phyloP scores from a whole-genome alignment of 352 stramenopile species.

The Phytophthora pisi region DNA sequence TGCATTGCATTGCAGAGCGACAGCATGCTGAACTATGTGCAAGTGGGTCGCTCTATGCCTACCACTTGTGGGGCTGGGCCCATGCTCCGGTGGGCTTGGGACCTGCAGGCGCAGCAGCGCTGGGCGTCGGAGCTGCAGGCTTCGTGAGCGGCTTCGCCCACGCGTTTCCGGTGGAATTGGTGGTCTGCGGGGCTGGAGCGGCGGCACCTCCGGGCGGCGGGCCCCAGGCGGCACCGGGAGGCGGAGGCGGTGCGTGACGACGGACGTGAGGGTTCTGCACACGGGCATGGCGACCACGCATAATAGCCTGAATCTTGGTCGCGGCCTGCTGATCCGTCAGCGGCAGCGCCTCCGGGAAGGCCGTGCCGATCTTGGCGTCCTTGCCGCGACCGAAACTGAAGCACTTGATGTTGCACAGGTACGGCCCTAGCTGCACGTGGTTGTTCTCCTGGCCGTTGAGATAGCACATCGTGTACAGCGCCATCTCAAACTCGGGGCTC shows the following conservation, averaged over 20 bases:
- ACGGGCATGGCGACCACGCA: slow-evolving; percentile 55
- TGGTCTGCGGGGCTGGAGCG: slow-evolving; percentile 19
- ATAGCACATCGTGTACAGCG: slow-evolving; percentile 97
- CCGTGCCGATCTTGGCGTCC: slow-evolving; percentile 80
- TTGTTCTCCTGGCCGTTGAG: slow-evolving; percentile 91
- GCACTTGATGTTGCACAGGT: slow-evolving; percentile 92
- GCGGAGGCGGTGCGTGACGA: slow-evolving; percentile 38
- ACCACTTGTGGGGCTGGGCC: slow-evolving; percentile 73
- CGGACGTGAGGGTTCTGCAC: slow-evolving; percentile 35
- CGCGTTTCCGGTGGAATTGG: slow-evolving; percentile 31
- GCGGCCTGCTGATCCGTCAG: slow-evolving; percentile 76
- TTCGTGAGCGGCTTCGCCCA: slow-evolving; percentile 39
- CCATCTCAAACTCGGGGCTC: slow-evolving; percentile 96
- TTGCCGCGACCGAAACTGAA: slow-evolving; percentile 80
- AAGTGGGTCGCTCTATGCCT: slow-evolving; percentile 7
- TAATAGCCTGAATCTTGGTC: slow-evolving; percentile 72
- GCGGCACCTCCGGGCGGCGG: slow-evolving; percentile 41
- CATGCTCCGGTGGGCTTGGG: slow-evolving; percentile 47
- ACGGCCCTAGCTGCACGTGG: slow-evolving; percentile 83
- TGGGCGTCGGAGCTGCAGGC: slow-evolving; percentile 9
- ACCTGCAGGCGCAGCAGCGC: slow-evolving; percentile 8
- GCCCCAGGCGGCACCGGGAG: slow-evolving; percentile 43
- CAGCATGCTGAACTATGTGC: slow-evolving; percentile 11
- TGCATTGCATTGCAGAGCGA: neutral
- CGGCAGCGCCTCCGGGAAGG: slow-evolving; percentile 78